These are phyloP conservation scores for Phytophthora europaea DNA, from an alignment of 352 stramenopile genomes.

Conservation along the genomic window DNA sequence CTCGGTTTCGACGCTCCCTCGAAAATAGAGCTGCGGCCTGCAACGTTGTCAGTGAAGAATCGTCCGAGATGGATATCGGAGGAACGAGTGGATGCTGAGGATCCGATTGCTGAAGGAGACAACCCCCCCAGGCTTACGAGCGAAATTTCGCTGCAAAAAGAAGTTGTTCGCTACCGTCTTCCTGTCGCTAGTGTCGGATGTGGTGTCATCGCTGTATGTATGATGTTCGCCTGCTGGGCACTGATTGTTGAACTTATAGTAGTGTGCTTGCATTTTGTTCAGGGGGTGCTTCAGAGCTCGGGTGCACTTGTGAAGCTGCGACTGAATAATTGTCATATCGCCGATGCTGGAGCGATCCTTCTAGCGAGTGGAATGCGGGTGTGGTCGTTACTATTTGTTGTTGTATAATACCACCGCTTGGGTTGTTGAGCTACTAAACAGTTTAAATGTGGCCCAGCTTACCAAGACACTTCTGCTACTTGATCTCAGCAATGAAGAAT, in stretches of 20 bases:
- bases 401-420: background rate
- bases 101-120: too few species aligned
- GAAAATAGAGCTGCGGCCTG: slow-evolving; percentile 13
- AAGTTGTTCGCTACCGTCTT: slow-evolving; percentile 22
- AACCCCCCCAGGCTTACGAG: background rate
- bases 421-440: background rate
- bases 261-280: background rate
- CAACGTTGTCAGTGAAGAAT: background rate
- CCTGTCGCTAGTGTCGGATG: slow-evolving; percentile 33
- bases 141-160: background rate
- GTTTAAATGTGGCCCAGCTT: slow-evolving; percentile 3
- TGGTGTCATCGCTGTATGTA: slow-evolving; percentile 31
- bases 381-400: background rate
- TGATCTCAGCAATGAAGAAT: slow-evolving; percentile 53
- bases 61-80: slow-evolving; percentile 26
- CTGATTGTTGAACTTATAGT: background rate
- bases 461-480: slow-evolving; percentile 31
- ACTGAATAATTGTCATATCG: slow-evolving; percentile 55
- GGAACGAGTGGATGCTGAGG: background rate
- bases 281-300: slow-evolving; percentile 33
- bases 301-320: slow-evolving; percentile 33
- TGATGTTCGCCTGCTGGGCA: background rate
- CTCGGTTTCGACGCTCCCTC: slow-evolving; percentile 10
- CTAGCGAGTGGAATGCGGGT: slow-evolving; percentile 54
- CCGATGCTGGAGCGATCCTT: slow-evolving; percentile 52